These are phyloP conservation scores for Cordyceps cateniannulata DNA, from an alignment of 2,329 filamentous ascomycete species.

Conservation along the genomic window DNA sequence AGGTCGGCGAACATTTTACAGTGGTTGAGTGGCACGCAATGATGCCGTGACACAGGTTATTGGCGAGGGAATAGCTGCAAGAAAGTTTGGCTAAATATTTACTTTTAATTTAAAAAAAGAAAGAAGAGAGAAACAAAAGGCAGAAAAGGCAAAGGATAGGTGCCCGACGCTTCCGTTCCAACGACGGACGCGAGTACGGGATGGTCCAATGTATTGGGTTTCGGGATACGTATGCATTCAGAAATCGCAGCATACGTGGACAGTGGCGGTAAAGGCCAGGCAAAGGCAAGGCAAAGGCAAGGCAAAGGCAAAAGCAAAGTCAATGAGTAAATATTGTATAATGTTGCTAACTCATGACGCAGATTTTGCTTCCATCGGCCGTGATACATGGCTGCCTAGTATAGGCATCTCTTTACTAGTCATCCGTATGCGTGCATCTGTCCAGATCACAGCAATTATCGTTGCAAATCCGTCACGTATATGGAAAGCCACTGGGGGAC, in stretches of 20 bases:
- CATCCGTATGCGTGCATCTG: too few species aligned
- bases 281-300: background rate
- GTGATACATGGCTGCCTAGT: background rate
- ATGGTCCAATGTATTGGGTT: slow-evolving; percentile 9
- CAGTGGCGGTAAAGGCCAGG: background rate
- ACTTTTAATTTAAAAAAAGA: too few species aligned
- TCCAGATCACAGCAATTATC: too few species aligned
- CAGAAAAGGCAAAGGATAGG: background rate
- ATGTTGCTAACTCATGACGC: background rate
- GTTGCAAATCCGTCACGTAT: too few species aligned
- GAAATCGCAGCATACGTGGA: background rate
- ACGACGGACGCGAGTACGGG: background rate
- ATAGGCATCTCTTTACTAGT: too few species aligned
- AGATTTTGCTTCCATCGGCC: background rate
- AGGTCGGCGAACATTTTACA: background rate
- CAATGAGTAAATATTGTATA: background rate
- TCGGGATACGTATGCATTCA: background rate
- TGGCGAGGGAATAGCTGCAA: background rate
- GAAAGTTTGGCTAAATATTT: background rate
- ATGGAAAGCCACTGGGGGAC: background rate
- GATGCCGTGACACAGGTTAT: background rate
- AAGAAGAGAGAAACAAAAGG: background rate
- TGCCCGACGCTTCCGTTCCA: slow-evolving; percentile 1
- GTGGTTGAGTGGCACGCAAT: background rate
- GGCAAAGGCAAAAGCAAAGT: background rate